Conservation (phyloP, 2,329 filamentous ascomycete genomes). For the Polytolypa hystricis region DNA sequence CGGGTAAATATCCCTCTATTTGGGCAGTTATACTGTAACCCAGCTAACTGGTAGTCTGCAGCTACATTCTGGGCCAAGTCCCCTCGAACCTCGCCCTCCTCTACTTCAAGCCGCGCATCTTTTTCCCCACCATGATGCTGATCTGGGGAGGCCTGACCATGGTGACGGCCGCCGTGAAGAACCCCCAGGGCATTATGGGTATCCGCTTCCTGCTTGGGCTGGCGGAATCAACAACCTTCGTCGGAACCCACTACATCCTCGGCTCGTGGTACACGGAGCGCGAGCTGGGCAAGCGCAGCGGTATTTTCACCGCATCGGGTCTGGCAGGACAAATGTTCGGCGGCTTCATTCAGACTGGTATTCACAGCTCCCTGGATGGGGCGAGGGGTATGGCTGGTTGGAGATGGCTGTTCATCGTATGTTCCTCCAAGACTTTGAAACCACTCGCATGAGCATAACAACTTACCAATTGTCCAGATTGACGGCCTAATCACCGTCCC, state of each 20-base stretch:
- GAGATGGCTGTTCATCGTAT: slow-evolving; percentile 29
- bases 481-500: slow-evolving; percentile 33
- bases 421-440: slow-evolving; percentile 1
- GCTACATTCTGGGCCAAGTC: slow-evolving; percentile 35
- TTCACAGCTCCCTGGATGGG: slow-evolving; percentile 21
- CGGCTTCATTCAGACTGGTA: slow-evolving; percentile 26
- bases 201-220: slow-evolving; percentile 30
- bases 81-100: slow-evolving; percentile 30
- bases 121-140: slow-evolving; percentile 20
- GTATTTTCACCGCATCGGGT: slow-evolving; percentile 25
- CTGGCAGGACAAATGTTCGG: slow-evolving; percentile 27
- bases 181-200: slow-evolving; percentile 22
- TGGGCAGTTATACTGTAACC: neutral
- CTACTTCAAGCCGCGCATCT: slow-evolving; percentile 18
- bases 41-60: slow-evolving; percentile 13
- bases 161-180: slow-evolving; percentile 19
- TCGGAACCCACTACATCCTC: slow-evolving; percentile 28
- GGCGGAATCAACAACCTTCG: slow-evolving; percentile 22
- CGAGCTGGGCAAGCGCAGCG: slow-evolving; percentile 28
- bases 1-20: slow-evolving; percentile 18
- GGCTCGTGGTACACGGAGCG: slow-evolving; percentile 34
- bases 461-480: slow-evolving; percentile 13
- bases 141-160: slow-evolving; percentile 24
- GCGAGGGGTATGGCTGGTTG: slow-evolving; percentile 20
- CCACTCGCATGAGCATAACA: neutral